Base-by-base conservation (phyloP, 768 basidiomycete genomes). In the Wakefieldia striispora region DNA sequence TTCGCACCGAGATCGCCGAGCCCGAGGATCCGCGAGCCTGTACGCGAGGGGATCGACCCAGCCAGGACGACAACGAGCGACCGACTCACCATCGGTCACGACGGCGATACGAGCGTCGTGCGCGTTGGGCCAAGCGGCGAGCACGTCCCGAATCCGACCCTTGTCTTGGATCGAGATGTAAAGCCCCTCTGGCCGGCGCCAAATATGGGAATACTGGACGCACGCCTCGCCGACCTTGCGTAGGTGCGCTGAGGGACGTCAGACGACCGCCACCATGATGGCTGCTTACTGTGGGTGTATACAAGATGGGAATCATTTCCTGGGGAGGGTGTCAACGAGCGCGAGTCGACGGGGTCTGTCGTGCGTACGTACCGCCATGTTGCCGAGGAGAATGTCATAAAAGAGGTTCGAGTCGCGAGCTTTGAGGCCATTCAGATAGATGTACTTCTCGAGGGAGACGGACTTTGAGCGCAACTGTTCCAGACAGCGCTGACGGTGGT, bases 11-110 rank as follows among this genome's bases (percentile, higher is more conserved):
- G 69, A 61, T 71, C 72, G 14, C 72, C 81, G 7, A 89, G 76
- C 48, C 88, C 88, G 26, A 91, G 78, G 51, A 91, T 89, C 17
- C 88, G 78, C 9, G 82, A 84, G 44, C 80, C 86, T 74, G 17
- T 16, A 1, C 36, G 20, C 55, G 42, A 40, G 42, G 36, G 43
- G 33, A 24, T 41, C 37, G 37, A 40, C 19, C 26, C 12, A 66
- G 55, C 34, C 6, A 17, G 9, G 39, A 13, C 17, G 39, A 16
- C 23, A 12, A 6, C 8, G 11, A 21, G 7, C 12, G 33, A 39
- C 48, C 50, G 41, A 51, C 58, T 23, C 55, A 69, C 88, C 88
- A 61, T 91, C 88, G 6, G 88, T 90, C 47, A 91, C 86, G 51
- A 91, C 88, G 35, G 83, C 76, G 59, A 91, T 88, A 36, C 84